A percentile compares a stretch with the other conserved stretches of the same genome.
Evolutionary conservation across 345 rosid genomes (phyloP).

Genomic region (Eucalyptus pauciflora): DNA sequence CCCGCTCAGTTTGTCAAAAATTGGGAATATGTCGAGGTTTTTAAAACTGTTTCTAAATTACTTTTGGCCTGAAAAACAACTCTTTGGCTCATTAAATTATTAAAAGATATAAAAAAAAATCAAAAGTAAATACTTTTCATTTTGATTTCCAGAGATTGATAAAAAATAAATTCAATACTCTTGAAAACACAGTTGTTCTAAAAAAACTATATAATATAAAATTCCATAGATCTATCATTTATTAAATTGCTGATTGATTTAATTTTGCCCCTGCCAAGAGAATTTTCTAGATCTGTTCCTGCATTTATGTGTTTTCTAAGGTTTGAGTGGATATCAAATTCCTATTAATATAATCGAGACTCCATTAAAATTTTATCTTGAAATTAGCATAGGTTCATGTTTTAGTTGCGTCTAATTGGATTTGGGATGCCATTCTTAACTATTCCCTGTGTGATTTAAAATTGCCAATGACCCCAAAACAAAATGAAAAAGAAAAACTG

Average conservation of each 20-base stretch:
- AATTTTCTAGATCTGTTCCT: background rate
- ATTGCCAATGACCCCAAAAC: background rate
- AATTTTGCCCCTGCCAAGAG: background rate
- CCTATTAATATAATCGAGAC: background rate
- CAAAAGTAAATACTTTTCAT: background rate
- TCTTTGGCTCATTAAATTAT: background rate
- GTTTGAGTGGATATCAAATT: background rate
- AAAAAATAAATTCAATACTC: background rate
- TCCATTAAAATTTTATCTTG: background rate
- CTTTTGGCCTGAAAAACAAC: background rate
- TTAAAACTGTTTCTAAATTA: background rate
- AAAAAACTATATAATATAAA: background rate
- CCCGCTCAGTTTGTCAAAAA: background rate
- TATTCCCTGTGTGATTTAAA: background rate
- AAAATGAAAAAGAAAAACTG: background rate
- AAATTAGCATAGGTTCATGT: background rate
- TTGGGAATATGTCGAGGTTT: background rate
- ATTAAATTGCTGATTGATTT: background rate
- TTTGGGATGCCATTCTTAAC: background rate
- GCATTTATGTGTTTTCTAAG: background rate
- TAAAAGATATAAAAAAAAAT: background rate
- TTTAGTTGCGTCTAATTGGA: background rate
- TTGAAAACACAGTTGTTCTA: background rate
- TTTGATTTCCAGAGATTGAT: background rate
- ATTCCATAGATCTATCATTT: background rate